These are phyloP conservation scores for Fusarium subglutinans DNA, from an alignment of 2,329 filamentous ascomycete species.

Conservation along the genomic window DNA sequence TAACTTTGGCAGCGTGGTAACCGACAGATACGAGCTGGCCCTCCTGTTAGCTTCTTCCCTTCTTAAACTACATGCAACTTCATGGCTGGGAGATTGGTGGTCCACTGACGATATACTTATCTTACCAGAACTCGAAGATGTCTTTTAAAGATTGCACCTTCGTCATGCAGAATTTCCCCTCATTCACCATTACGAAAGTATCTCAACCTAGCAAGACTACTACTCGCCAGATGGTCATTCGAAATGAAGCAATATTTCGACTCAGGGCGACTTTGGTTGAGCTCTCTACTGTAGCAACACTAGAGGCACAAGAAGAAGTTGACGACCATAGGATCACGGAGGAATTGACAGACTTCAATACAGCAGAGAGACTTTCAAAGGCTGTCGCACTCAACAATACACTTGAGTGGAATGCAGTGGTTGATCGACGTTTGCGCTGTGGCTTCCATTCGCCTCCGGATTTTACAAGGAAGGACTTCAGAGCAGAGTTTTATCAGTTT, in stretches of 20 bases:
- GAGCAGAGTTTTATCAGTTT: not conserved
- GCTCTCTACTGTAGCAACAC: not conserved
- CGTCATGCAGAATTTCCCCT: not conserved
- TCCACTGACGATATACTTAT: not conserved
- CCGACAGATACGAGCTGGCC: not conserved
- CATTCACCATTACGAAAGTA: accelerated
- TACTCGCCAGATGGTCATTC: not conserved
- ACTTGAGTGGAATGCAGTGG: not conserved
- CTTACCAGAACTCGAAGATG: not conserved
- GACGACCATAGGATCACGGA: not conserved
- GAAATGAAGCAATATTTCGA: not conserved
- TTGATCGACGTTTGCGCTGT: not conserved
- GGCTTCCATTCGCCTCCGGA: not conserved
- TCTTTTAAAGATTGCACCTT: not conserved
- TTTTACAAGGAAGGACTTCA: not conserved
- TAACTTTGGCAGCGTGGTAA: not conserved
- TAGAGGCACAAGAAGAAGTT: not conserved
- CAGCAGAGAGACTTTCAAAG: not conserved
- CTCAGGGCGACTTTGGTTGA: not conserved
- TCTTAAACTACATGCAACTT: not conserved
- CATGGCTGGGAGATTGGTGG: not conserved
- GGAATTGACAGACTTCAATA: not conserved
- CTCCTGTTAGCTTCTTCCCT: not conserved
- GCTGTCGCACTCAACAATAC: not conserved
- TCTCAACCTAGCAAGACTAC: not conserved